Evolutionary conservation across 345 rosid genomes (phyloP).

Genomic region (Draba incana): DNA sequence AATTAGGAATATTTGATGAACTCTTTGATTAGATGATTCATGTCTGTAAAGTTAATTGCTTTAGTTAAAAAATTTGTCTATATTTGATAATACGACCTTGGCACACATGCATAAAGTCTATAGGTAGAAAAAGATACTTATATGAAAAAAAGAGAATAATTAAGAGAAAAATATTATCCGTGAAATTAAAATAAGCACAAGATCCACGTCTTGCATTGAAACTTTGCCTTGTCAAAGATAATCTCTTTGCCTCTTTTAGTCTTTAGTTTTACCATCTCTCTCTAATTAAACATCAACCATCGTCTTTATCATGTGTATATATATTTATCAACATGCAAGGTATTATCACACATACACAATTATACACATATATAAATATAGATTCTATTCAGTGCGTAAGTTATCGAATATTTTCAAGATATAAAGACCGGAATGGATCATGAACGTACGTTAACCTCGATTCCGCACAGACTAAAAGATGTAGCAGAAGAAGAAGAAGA

Average conservation of each 20-base stretch:
- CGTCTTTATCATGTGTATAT: constrained; percentile 25
- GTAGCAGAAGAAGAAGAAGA: constrained; percentile 37
- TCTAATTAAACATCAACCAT: constrained; percentile 16
- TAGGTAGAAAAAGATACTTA: too few relatives aligned
- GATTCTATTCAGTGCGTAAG: constrained; percentile 10
- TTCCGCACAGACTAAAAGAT: constrained; percentile 37
- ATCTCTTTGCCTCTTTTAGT: constrained; percentile 28
- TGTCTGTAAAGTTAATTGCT: not conserved
- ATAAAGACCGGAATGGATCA: constrained; percentile 28
- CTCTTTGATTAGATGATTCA: constrained; percentile 21
- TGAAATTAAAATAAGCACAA: constrained; percentile 18
- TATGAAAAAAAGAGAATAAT: too few relatives aligned
- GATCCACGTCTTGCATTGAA: constrained; percentile 37
- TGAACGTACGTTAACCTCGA: constrained; percentile 23
- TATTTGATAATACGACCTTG: too few relatives aligned
- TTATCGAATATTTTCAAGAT: constrained; percentile 11
- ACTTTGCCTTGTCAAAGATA: constrained; percentile 36
- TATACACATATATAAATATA: not conserved
- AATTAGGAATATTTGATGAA: not conserved
- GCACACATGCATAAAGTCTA: too few relatives aligned
- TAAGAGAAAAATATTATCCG: not conserved
- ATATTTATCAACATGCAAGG: constrained; percentile 5
- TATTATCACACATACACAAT: constrained; percentile 9
- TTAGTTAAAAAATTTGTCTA: not conserved
- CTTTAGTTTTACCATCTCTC: constrained; percentile 22